Evolutionary conservation across 23 red algal species (phyloP).

Genomic region (Cyanidium caldarium): DNA sequence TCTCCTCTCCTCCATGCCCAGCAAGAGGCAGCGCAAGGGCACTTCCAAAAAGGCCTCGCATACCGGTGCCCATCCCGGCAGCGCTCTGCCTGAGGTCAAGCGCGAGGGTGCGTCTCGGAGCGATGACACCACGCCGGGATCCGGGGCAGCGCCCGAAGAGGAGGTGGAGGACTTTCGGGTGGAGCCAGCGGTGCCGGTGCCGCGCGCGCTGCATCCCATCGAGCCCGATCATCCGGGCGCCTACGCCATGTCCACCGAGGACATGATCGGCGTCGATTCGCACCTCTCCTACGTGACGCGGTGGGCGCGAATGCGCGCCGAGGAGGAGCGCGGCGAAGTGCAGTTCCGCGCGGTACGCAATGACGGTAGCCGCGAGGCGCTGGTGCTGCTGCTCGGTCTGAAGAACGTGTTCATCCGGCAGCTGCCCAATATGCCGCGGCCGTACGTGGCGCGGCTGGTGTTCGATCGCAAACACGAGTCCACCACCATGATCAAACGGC

Average conservation of each 20-base stretch:
- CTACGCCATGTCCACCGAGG: slow-evolving; percentile 35
- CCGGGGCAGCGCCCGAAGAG: slow-evolving; percentile 5
- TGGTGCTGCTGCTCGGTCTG: slow-evolving; percentile 70
- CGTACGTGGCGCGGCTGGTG: slow-evolving; percentile 85
- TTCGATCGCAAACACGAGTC: slow-evolving; percentile 98
- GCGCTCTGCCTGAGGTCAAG: too few relatives aligned
- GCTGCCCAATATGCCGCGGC: slow-evolving; percentile 94
- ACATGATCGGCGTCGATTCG: slow-evolving; percentile 85
- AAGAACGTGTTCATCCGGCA: slow-evolving; percentile 99
- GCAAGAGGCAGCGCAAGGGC: too few relatives aligned
- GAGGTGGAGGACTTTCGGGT: slow-evolving; percentile 5
- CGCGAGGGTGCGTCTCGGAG: too few relatives aligned
- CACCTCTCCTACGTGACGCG: slow-evolving; percentile 90
- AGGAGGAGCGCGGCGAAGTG: slow-evolving; percentile 47
- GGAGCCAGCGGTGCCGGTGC: background rate
- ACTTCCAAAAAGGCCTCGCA: too few relatives aligned
- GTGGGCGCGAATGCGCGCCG: slow-evolving; percentile 76
- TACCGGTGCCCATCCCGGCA: too few relatives aligned
- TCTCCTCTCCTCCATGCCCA: too few relatives aligned
- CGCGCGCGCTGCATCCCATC: slow-evolving; percentile 4
- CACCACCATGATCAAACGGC: slow-evolving; percentile 46
- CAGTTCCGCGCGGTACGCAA: slow-evolving; percentile 76
- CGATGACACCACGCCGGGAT: too few relatives aligned
- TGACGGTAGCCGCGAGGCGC: slow-evolving; percentile 43
- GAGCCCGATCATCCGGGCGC: slow-evolving; percentile 7